Percentiles rank a stretch among this genome's conserved stretches.
These are phyloP conservation scores for Drosera spatulata DNA, from an alignment of 179 eudicot genomes.

Conservation along the genomic window DNA sequence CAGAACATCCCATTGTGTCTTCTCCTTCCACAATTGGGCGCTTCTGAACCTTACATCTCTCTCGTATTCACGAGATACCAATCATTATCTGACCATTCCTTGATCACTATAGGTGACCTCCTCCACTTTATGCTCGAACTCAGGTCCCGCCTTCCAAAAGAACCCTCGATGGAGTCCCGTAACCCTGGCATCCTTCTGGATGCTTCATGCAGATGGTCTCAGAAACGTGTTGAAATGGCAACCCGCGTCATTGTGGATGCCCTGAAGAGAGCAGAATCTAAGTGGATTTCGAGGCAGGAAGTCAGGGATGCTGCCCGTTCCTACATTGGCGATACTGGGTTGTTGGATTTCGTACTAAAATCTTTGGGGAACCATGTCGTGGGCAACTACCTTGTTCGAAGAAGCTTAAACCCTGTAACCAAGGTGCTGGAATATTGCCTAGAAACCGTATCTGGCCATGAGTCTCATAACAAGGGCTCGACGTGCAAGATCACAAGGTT, in stretches of 20 bases:
- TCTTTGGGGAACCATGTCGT: slow-evolving; percentile 89
- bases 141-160: slow-evolving; percentile 37
- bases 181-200: slow-evolving; percentile 35
- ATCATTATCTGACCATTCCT: slow-evolving; percentile 57
- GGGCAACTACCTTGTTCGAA: slow-evolving; percentile 78
- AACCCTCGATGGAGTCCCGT: slow-evolving; percentile 21
- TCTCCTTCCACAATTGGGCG: slow-evolving; percentile 25
- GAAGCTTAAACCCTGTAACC: slow-evolving; percentile 82
- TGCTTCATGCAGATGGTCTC: slow-evolving; percentile 50
- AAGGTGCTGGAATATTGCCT: slow-evolving; percentile 73
- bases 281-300: slow-evolving; percentile 73
- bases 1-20: slow-evolving; percentile 55
- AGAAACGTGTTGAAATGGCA: slow-evolving; percentile 47
- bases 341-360: slow-evolving; percentile 85
- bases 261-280: slow-evolving; percentile 49
- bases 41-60: slow-evolving; percentile 31
- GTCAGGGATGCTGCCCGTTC: slow-evolving; percentile 83
- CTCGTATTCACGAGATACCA: slow-evolving; percentile 57
- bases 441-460: slow-evolving; percentile 22
- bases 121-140: slow-evolving; percentile 69
- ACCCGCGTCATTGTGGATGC: slow-evolving; percentile 74
- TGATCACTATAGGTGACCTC: slow-evolving; percentile 54
- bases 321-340: slow-evolving; percentile 86
- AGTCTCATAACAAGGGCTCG: slow-evolving; percentile 15
- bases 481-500: slow-evolving; percentile 23